phyloP scores from a whole-genome alignment of 1,284 basidiomycete species.

The Bondarzewia mesenterica region DNA sequence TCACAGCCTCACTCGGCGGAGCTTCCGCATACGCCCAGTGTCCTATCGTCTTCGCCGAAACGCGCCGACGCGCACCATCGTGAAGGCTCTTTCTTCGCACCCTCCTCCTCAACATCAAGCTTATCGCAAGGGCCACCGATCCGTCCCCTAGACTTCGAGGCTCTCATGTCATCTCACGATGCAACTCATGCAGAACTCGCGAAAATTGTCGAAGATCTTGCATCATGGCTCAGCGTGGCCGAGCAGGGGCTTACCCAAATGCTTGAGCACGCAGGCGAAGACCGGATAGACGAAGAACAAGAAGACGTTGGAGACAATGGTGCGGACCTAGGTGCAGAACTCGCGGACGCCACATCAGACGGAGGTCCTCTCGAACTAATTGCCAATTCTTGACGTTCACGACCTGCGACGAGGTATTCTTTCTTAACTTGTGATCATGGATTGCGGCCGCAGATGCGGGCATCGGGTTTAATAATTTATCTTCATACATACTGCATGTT shows the following conservation, averaged over 20 bases:
- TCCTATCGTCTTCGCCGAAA: not conserved
- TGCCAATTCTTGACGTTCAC: not conserved
- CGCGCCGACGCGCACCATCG: constrained; percentile 9
- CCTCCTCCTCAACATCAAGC: not conserved
- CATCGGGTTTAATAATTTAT: not conserved
- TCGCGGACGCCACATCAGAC: not conserved
- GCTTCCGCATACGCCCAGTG: not conserved
- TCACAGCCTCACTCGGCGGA: not conserved
- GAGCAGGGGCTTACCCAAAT: constrained; percentile 64
- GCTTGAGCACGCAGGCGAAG: constrained; percentile 43
- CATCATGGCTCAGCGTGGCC: constrained; percentile 74
- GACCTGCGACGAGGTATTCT: not conserved
- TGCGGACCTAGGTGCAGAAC: not conserved
- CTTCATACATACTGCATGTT: not conserved
- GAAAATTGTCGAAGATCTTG: constrained; percentile 71
- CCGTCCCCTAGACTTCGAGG: constrained; percentile 59
- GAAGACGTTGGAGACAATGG: constrained; percentile 3
- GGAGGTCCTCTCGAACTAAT: not conserved
- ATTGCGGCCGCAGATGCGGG: not conserved
- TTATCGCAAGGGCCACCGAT: constrained; percentile 35
- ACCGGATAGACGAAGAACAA: constrained; percentile 49
- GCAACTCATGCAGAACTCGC: constrained; percentile 68
- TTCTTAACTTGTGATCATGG: too few relatives aligned
- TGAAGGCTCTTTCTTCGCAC: constrained; percentile 10
- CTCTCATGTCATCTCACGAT: constrained; percentile 51